A percentile compares a stretch with the other conserved stretches of the same genome.
phyloP scores from a whole-genome alignment of 202 grass and related monocot species.

The Dendrocalamus latiflorus region DNA sequence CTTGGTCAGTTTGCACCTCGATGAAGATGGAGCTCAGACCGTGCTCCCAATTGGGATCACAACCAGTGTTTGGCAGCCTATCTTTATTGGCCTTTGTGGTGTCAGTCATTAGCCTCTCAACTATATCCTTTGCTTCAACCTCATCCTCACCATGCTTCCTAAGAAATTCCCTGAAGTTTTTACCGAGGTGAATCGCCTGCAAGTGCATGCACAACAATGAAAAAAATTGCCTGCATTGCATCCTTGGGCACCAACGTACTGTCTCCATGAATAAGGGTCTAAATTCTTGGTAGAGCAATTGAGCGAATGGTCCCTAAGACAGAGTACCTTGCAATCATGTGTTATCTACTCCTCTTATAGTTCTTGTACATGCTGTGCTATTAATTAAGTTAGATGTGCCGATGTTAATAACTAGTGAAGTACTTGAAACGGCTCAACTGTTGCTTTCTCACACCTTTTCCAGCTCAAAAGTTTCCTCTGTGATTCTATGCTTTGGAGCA shows the following conservation, averaged over 20 bases:
- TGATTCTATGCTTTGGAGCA: not conserved
- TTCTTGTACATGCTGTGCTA: slow-evolving; percentile 24
- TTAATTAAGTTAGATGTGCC: slow-evolving; percentile 37
- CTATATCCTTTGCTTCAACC: slow-evolving; percentile 48
- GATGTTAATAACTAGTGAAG: not conserved
- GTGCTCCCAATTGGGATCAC: slow-evolving; percentile 68
- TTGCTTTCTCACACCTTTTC: slow-evolving; percentile 26
- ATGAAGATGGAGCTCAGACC: slow-evolving; percentile 77
- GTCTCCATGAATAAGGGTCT: slow-evolving; percentile 9
- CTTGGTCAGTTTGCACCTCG: slow-evolving; percentile 66
- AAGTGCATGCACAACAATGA: slow-evolving; percentile 1
- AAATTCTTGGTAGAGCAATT: slow-evolving; percentile 27
- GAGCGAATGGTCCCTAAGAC: slow-evolving; percentile 29
- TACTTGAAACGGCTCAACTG: slow-evolving; percentile 22
- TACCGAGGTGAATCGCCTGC: slow-evolving; percentile 50
- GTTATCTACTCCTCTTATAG: not conserved
- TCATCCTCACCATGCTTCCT: slow-evolving; percentile 61
- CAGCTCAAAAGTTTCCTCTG: not conserved
- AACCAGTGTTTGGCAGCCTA: slow-evolving; percentile 78
- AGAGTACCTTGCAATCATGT: slow-evolving; percentile 48
- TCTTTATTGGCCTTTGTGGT: slow-evolving; percentile 63
- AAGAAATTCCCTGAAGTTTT: slow-evolving; percentile 61
- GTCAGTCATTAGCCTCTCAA: slow-evolving; percentile 86
- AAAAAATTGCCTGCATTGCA: not conserved
- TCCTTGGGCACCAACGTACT: not conserved